These are phyloP conservation scores for Penicillium soppii DNA, from an alignment of 495 filamentous ascomycete species.

Conservation along the genomic window DNA sequence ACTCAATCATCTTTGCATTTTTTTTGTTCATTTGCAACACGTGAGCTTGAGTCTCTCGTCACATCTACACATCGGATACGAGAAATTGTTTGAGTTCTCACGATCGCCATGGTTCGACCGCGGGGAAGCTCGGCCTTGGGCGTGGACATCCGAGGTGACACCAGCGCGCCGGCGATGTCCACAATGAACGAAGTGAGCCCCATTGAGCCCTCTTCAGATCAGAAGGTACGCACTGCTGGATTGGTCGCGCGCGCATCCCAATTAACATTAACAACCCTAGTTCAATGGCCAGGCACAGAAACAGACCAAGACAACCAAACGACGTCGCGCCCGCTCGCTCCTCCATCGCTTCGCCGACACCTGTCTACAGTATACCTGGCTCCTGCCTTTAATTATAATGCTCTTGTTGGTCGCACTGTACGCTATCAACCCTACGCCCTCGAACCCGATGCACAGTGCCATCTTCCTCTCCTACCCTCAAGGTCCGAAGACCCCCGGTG, in stretches of 20 bases:
- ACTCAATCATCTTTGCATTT: not conserved
- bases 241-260: not conserved
- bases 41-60: not conserved
- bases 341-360: constrained; percentile 65
- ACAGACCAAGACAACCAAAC: constrained; percentile 42
- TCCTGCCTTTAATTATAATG: constrained; percentile 73
- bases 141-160: constrained; percentile 53
- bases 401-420: constrained; percentile 64
- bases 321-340: constrained; percentile 55
- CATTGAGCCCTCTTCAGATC: constrained; percentile 39
- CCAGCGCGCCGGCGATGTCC: constrained; percentile 51
- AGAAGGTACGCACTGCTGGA: constrained; percentile 34
- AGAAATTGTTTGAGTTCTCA: not conserved
- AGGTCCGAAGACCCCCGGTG: constrained; percentile 50
- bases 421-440: constrained; percentile 71
- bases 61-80: not conserved
- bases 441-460: constrained; percentile 81
- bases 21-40: not conserved
- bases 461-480: constrained; percentile 93
- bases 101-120: constrained; percentile 40
- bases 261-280: constrained; percentile 16
- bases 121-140: constrained; percentile 51
- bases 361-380: constrained; percentile 74
- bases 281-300: constrained; percentile 32
- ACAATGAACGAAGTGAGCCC: constrained; percentile 51